Evolutionary conservation across 306 rosid genomes (phyloP), one percentile per base, ranked within the genome.

Genomic region (Prunus kanzakura): DNA sequence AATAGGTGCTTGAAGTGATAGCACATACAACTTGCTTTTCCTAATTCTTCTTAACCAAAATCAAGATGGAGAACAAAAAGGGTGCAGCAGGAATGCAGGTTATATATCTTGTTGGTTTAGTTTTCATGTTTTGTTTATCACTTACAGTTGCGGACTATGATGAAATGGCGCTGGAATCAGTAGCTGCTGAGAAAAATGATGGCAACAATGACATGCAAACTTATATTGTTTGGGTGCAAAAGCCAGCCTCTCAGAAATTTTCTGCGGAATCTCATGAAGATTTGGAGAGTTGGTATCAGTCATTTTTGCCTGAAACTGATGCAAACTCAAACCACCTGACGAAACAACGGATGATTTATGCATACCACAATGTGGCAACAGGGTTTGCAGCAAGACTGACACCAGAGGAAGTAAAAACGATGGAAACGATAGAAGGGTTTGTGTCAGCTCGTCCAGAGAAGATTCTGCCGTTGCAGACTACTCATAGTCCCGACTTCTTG

Each of bases 351-450:
- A 25, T 87, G 51, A 62, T 84, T 38, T 75, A 91, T 50, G 71
- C 92, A 2, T 91, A 88, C 55, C 54, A 38, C 25, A 73, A 86
- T 23, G 91, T 89, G 78, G 62, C 84, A 51, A 82, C 82, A 64
- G 93, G 94, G 4, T 91, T 91, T 80, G 88, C 94, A 19, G 97
- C 89, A 66, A 85, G 83, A 70, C 84, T 91, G 56, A 86, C 91
- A 13, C 76, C 56, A 4, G 87, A 89, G 64, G 87, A 89, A 64
- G 72, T 76, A 19, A 72, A 69, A 73, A 85, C 62, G 0, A 79
- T 89, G 77, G 46, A 82, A 54, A 45, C 60, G 47, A 91, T 80
- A 57, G 62, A 80, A 14, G 97, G 93, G 11, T 85, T 89, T 50
- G 30, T 91, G 22, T 83, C 78, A 2, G 92, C 91, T 72, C 86